Percentiles rank a stretch among this genome's conserved stretches.
phyloP scores from a whole-genome alignment of 768 basidiomycete species.

The Lentinula aciculospora region DNA sequence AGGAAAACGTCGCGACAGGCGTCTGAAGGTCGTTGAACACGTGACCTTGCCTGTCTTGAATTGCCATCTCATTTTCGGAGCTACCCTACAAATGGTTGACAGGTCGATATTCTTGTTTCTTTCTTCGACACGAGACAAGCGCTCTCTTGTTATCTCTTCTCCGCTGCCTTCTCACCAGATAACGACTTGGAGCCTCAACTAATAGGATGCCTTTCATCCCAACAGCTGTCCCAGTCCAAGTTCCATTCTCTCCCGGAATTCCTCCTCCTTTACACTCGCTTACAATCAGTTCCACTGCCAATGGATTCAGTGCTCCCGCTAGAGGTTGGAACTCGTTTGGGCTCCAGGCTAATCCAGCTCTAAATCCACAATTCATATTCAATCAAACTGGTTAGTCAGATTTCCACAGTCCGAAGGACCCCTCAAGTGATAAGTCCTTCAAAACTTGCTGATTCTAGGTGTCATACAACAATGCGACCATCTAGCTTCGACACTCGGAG shows the following conservation, averaged over 20 bases:
- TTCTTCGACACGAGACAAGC: neutral
- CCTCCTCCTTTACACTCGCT: constrained; percentile 5
- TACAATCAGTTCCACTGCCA: constrained; percentile 2
- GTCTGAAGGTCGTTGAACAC: too few relatives aligned
- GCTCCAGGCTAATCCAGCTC: constrained; percentile 5
- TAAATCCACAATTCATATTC: constrained; percentile 1
- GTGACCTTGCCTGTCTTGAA: too few relatives aligned
- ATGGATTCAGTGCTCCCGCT: constrained; percentile 5
- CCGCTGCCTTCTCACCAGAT: neutral
- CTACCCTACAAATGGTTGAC: neutral
- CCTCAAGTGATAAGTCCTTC: too few relatives aligned
- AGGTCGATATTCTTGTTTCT: neutral
- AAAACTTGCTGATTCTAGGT: neutral
- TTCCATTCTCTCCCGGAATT: neutral
- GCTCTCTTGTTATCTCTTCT: too few relatives aligned
- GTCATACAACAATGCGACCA: constrained; percentile 6
- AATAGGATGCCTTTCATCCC: neutral
- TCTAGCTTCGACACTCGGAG: constrained; percentile 6
- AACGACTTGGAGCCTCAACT: neutral
- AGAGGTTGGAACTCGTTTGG: constrained; percentile 10
- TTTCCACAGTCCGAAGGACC: too few relatives aligned
- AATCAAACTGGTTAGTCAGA: neutral
- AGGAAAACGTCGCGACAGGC: too few relatives aligned
- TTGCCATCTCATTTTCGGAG: neutral
- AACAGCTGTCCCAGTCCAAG: neutral